These are phyloP conservation scores for Termitomyces sp. DNA, from an alignment of 768 basidiomycete genomes.

Conservation along the genomic window DNA sequence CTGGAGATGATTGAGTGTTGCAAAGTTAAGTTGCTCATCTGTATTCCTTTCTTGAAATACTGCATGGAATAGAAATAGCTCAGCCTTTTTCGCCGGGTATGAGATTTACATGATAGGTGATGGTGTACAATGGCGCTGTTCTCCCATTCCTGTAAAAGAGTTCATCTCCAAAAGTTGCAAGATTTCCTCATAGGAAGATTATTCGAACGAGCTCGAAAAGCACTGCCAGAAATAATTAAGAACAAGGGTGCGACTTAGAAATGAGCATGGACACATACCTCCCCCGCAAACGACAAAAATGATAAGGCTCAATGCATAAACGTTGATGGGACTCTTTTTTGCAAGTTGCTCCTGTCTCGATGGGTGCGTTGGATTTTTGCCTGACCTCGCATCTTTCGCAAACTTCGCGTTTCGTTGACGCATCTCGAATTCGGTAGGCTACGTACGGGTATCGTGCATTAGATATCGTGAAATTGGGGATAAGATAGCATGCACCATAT, in stretches of 20 bases:
- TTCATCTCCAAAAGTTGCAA: not conserved
- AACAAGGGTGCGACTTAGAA: not conserved
- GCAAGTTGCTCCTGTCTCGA: constrained; percentile 69
- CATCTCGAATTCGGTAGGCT: constrained; percentile 84
- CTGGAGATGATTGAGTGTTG: constrained; percentile 46
- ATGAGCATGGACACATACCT: constrained; percentile 40
- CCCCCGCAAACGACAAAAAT: constrained; percentile 79
- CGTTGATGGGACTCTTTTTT: constrained; percentile 71
- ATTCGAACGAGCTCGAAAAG: constrained; percentile 68
- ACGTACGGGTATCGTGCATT: not conserved
- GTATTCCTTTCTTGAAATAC: constrained; percentile 1
- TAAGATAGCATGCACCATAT: not conserved
- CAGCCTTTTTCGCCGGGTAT: constrained; percentile 4
- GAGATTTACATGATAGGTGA: constrained; percentile 10
- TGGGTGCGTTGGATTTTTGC: constrained; percentile 71
- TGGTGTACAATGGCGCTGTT: constrained; percentile 12
- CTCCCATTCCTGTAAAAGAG: not conserved
- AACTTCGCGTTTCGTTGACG: constrained; percentile 80
- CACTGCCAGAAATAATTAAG: constrained; percentile 36
- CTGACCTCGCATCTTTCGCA: constrained; percentile 64
- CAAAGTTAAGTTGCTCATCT: not conserved
- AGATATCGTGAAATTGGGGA: not conserved
- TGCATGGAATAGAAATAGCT: not conserved
- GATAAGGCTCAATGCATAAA: constrained; percentile 72
- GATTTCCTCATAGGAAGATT: constrained; percentile 53